Evolutionary conservation across 495 filamentous ascomycete genomes (phyloP), one percentile per base, ranked within the genome.

Genomic region (Trichoderma parareesei): DNA sequence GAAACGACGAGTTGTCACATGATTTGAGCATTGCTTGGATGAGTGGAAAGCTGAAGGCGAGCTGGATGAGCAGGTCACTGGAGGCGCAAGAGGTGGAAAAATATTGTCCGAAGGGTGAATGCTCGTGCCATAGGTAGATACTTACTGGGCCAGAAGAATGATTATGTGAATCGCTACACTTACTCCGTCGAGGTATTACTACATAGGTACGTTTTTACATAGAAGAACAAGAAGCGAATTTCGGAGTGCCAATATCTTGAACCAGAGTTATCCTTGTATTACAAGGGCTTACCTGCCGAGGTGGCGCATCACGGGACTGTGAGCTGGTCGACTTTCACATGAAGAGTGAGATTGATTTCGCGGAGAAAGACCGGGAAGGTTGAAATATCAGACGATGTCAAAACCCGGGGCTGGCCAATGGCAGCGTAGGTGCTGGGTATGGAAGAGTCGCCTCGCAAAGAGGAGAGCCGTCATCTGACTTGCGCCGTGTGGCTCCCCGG

Each of bases 391-490:
- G 27, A 27, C 27, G 27, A 27, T 27, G 27, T 27, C 27, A 27
- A 27, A 27, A 27, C 20, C 27, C 27, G 7, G 53, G 53, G 53
- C 53, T 38, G 8, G 53, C 53, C 53, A 57, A 57, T 57, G 27
- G 27, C 27, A 5, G 27, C 53, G 53, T 37, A 27, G 53, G 27
- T 27, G 2, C 53, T 20, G 46, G n/a, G 40, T 27, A 27, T 27
- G 27, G 27, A 27, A 27, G n/a, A 49, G 20, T 18, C 46, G n/a
- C 16, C 53, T 57, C 53, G 53, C 53, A 33, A 33, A n/a, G 53
- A 33, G 33, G 42, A 48, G 13, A 18, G 44, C 18, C 27, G 66
- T 69, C 69, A 71, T 71, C 67, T 71, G 69, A 71, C 65, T 69
- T 42, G 67, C 63, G 65, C 68, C 63, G 64, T 41, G 27, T 33